These are phyloP conservation scores for Tylopilus sp. DNA, from an alignment of 1,284 basidiomycete species.

Conservation along the genomic window DNA sequence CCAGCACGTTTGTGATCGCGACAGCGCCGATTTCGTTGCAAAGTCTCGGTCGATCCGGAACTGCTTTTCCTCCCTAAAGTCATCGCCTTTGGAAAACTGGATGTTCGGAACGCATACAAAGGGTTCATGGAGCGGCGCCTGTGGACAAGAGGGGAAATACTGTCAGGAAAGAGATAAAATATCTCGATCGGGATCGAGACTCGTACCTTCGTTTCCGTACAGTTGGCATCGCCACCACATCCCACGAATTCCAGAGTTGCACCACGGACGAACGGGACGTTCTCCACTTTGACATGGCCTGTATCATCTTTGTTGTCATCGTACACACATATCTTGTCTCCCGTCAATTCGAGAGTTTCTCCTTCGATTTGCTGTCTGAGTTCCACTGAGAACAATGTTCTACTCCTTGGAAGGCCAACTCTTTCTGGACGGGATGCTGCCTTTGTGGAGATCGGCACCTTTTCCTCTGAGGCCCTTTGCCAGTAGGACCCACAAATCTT, in stretches of 20 bases:
- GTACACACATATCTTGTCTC: conserved; percentile 58
- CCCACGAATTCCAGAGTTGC: conserved; percentile 76
- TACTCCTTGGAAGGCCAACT: conserved; percentile 90
- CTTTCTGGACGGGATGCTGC: conserved; percentile 47
- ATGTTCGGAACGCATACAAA: conserved; percentile 74
- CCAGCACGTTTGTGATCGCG: conserved; percentile 29
- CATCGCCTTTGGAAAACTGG: conserved; percentile 60
- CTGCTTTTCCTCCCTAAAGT: conserved; percentile 60
- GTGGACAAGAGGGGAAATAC: no score
- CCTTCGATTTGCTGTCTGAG: conserved; percentile 38
- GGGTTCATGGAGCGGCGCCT: conserved; percentile 77
- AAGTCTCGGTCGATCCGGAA: conserved; percentile 71
- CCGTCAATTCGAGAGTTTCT: conserved; percentile 66
- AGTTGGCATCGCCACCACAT: conserved; percentile 61
- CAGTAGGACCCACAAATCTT: no score
- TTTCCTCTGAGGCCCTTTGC: conserved; percentile 81
- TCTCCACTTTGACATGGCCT: conserved; percentile 65
- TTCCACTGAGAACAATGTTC: conserved; percentile 43
- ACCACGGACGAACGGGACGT: conserved; percentile 68
- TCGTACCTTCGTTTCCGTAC: conserved; percentile 66
- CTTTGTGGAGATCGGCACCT: conserved; percentile 53
- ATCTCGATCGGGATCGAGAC: conserved; percentile 3
- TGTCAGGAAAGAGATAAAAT: conserved; percentile 1
- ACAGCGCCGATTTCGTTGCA: conserved; percentile 52
- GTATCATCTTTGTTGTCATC: conserved; percentile 53